phyloP scores from a whole-genome alignment of 176 grass and related monocot genomes.

The Carex kokanica region DNA sequence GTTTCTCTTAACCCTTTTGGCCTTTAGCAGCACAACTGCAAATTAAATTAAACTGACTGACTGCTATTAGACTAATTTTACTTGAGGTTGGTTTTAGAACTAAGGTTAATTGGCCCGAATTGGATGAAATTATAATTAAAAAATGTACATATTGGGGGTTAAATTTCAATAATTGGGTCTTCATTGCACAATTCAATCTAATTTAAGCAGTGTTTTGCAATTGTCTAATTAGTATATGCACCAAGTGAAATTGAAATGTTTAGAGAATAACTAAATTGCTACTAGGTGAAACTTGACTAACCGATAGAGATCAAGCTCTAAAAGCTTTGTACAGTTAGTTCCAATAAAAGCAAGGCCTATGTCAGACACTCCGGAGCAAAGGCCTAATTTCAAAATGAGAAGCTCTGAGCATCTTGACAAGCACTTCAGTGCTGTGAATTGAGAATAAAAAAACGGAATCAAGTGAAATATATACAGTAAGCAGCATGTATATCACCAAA shows the following conservation, averaged over 20 bases:
- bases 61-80: neutral
- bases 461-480: neutral
- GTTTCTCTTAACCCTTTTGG: neutral
- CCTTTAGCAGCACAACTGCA: neutral
- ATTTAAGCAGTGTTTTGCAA: neutral
- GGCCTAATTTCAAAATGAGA: constrained; percentile 68
- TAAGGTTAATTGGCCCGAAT: neutral
- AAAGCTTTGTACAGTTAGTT: constrained; percentile 58
- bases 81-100: neutral
- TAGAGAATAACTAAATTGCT: neutral
- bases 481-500: neutral
- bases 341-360: constrained; percentile 69
- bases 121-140: neutral
- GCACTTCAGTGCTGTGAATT: constrained; percentile 68
- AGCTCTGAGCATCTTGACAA: constrained; percentile 83
- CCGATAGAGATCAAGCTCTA: constrained; percentile 90
- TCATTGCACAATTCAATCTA: neutral
- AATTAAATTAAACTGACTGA: neutral
- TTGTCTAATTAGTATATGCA: neutral
- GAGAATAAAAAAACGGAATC: constrained; percentile 8
- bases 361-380: constrained; percentile 66
- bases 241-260: neutral
- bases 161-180: neutral
- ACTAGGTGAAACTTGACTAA: constrained; percentile 27
- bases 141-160: neutral